Base-by-base conservation (phyloP, 768 basidiomycete genomes). In the Leccinum subtestaceum region DNA sequence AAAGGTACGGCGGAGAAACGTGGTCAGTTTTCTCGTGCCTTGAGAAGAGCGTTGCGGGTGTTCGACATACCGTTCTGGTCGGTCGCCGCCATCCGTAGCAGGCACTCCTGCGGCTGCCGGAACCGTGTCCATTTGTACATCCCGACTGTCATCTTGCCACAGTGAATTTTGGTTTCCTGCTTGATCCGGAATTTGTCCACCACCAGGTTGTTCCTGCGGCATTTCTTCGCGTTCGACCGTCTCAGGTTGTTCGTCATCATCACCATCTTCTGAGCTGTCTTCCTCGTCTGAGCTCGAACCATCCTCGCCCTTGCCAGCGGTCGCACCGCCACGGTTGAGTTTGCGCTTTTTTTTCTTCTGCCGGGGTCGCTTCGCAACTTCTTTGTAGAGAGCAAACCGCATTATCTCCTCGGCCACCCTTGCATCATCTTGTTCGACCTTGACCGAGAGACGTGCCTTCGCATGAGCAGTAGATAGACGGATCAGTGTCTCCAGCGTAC, bases 381-480 rank as follows among this genome's bases (percentile, higher is more conserved):
- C 96, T 70, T 95, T 96, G 84, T 95, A 99, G 34, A 99, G 83
- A 5, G 97, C 97, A 74, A 94, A 99, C 21, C 95, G 89, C 74
- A 99, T 87, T 70, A 98, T 96, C 68, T 88, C 88, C 72, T 99
- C 95, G 2, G 97, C 97, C 45, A 89, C 88, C 65, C 80, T 81
- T 17, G 97, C 95, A 76, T 99, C 97, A 2, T 78, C 76, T 69
- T 88, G 83, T 67, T 92, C 86, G 11, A 99, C 92, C 63, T 90
- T 90, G 47, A 83, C 59, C 8, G 95, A 95, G 9, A 99, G 81
- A 19, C 96, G 87, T 15, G 94, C 86, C 74, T 99, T 99, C 48
- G 97, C 97, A 74, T 99, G 97, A 1, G 97, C 97, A 17, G 96
- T 99, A 5, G 97, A 86, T 9, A 99, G 83, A 79, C 97, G 97